Evolutionary conservation across 1,139 yeast species (phyloP), one percentile per base, ranked within the genome.

Genomic region (Zygosaccharomyces pseudobailii): DNA sequence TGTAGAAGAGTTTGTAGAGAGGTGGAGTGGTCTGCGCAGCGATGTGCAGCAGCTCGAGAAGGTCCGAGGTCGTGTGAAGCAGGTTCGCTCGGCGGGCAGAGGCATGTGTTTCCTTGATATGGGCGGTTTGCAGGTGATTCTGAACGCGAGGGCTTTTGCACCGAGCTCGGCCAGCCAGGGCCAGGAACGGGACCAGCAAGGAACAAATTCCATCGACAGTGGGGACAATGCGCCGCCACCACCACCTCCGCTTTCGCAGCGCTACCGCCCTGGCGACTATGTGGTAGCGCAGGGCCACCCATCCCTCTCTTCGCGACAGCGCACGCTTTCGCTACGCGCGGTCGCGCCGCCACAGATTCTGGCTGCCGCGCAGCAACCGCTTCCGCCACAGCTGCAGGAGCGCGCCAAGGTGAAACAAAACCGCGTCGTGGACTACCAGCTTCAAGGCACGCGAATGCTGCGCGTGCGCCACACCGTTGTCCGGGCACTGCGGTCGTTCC

Each of bases 281-380:
- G 69, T 89, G 2, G 70, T 78, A 5, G 79, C 81, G 30, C 57
- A 68, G 4, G 98, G 98, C 0, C 60, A 61, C 20, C 89, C 96
- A 0, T 86, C 94, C 33, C 65, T 77, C 3, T 87, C 97, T 0
- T 79, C 82, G 1, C 95, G 95, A 0, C 94, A 87, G 58, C 50
- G 43, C 35, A 63, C 59, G 4, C 69, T 90, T 9, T 84, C 96
- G 1, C 60, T 92, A 47, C 80, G 86, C 55, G 74, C 83, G n/a
- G 66, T 68, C 1, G 53, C 63, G 5, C 73, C 80, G 0, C 65
- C 86, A 1, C 56, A 50, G 27, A 65, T 87, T 20, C 72, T 86
- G 8, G 66, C 90, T 0, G 94, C 96, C 0, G 75, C 92, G 30
- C 71, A 88, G 47, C 80, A 77, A 46, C 82, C 88, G 2, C 61